Percentiles rank a stretch among this genome's conserved stretches.
Conservation (phyloP, 1,139 yeast genomes). For the Geotrichum europaeum region DNA sequence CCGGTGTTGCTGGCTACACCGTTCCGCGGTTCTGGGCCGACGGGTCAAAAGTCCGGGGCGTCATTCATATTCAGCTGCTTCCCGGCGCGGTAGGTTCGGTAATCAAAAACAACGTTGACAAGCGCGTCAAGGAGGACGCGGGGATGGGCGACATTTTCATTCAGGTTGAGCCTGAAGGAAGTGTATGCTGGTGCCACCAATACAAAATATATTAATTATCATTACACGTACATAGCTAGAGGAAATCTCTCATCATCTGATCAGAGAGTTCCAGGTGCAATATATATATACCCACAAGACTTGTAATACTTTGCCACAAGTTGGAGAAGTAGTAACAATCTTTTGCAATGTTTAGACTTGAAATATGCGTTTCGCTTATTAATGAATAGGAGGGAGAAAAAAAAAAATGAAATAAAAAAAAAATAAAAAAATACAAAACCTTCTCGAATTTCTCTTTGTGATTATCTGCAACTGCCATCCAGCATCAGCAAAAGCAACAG, state of each 20-base stretch:
- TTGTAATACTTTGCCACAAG: background rate
- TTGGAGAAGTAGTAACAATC: background rate
- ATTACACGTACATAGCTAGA: background rate
- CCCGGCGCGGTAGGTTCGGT: slow-evolving; percentile 62
- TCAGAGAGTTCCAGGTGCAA: background rate
- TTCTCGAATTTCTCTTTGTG: background rate
- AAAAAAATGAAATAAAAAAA: background rate
- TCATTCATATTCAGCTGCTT: slow-evolving; percentile 60
- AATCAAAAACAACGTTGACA: slow-evolving; percentile 58
- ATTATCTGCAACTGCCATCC: background rate
- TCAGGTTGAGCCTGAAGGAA: slow-evolving; percentile 37
- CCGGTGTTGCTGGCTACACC: slow-evolving; percentile 79
- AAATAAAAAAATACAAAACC: background rate
- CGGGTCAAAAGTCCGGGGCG: slow-evolving; percentile 39
- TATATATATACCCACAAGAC: no score
- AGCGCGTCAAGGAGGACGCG: slow-evolving; percentile 30
- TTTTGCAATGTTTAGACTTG: background rate
- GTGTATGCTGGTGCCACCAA: slow-evolving; percentile 34
- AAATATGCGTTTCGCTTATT: background rate
- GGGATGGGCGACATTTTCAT: slow-evolving; percentile 36
- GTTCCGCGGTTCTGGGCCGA: slow-evolving; percentile 91
- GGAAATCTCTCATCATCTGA: background rate
- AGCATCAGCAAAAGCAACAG: background rate
- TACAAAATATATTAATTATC: slow-evolving; percentile 3
- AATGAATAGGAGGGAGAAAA: background rate